phyloP scores from a whole-genome alignment of 169 alveolate genomes.

The Plasmodium coatneyi region DNA sequence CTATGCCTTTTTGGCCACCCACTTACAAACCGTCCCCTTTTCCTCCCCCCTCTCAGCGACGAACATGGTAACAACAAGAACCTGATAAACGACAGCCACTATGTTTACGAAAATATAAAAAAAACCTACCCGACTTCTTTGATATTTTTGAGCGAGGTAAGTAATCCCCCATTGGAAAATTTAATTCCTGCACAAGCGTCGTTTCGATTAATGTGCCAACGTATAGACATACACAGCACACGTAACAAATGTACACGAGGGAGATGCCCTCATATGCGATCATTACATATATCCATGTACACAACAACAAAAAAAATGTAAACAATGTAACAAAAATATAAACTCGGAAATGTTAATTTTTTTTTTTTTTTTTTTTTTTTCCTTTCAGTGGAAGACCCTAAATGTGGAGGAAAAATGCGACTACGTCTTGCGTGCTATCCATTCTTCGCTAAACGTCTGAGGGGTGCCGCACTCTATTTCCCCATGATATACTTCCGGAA shows the following conservation, averaged over 20 bases:
- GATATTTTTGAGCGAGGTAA: constrained; percentile 75
- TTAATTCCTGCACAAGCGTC: background rate
- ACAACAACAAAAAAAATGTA: background rate
- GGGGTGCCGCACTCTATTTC: background rate
- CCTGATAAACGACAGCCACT: constrained; percentile 62
- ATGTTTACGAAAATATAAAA: constrained; percentile 66
- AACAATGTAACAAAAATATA: background rate
- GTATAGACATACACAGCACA: background rate
- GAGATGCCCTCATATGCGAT: background rate
- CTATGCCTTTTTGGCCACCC: background rate
- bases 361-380: constrained; percentile 12
- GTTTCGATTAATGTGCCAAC: background rate
- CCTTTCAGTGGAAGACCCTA: constrained; percentile 50
- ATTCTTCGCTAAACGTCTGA: constrained; percentile 39
- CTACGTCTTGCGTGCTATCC: constrained; percentile 39
- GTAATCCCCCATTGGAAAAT: background rate
- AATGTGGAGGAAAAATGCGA: constrained; percentile 68
- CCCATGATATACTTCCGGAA: constrained; percentile 68
- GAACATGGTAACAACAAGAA: constrained; percentile 13
- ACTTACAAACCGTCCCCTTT: background rate
- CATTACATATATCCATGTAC: background rate
- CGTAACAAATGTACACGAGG: background rate
- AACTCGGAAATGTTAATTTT: background rate
- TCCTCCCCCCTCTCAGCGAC: constrained; percentile 17
- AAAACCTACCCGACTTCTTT: constrained; percentile 72